phyloP scores from a whole-genome alignment of 257 asterid species.

The Forsythia viridissima region DNA sequence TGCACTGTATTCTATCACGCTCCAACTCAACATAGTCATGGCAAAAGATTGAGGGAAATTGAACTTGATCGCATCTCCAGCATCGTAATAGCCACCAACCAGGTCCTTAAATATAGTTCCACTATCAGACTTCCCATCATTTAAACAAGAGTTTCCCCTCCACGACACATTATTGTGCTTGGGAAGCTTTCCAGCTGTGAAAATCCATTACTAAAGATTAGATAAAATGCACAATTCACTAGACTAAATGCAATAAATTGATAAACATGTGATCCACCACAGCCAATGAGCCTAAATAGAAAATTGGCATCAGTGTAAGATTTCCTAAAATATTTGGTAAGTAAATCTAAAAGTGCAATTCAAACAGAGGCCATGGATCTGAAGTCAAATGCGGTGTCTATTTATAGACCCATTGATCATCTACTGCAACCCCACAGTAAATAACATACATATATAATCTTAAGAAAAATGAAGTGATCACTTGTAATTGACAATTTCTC shows the following conservation, averaged over 20 bases:
- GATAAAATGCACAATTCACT: background rate
- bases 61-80: constrained; percentile 96
- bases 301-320: background rate
- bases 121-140: constrained; percentile 66
- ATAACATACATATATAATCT: background rate
- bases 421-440: background rate
- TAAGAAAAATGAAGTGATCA: background rate
- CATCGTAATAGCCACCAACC: constrained; percentile 88
- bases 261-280: background rate
- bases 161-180: constrained; percentile 93
- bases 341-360: background rate
- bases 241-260: background rate
- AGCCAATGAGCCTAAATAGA: background rate
- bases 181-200: constrained; percentile 88
- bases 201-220: constrained; percentile 22
- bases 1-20: constrained; percentile 86
- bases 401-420: background rate
- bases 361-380: background rate
- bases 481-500: background rate
- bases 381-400: background rate
- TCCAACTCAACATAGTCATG: constrained; percentile 98
- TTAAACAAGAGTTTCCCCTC: constrained; percentile 86
- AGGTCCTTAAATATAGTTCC: constrained; percentile 60
- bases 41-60: constrained; percentile 87
- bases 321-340: background rate